These are phyloP conservation scores for Drechslerella stenobrocha DNA, from an alignment of 2,329 filamentous ascomycete species.

Conservation along the genomic window DNA sequence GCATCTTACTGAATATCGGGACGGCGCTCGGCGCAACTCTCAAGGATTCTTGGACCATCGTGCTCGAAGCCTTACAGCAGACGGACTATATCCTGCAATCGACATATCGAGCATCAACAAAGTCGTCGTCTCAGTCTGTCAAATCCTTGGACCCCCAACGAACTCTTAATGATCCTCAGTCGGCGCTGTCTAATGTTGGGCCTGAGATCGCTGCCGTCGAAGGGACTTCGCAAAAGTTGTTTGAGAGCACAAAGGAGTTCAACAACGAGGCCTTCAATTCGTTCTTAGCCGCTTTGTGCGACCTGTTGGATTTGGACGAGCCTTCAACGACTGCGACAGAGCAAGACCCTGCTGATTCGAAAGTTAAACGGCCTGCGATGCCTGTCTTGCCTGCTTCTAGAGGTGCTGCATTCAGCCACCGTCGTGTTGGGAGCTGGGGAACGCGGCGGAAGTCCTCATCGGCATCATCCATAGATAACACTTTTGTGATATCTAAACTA, in stretches of 20 bases:
- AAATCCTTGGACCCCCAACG: conserved; percentile 48
- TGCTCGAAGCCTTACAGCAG: conserved; percentile 88
- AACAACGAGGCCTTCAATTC: conserved; percentile 78
- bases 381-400: conserved; percentile 56
- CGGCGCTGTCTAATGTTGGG: conserved; percentile 68
- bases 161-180: conserved; percentile 53
- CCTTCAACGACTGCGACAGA: conserved; percentile 26
- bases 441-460: conserved; percentile 41
- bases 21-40: conserved; percentile 91
- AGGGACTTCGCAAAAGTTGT: conserved; percentile 77
- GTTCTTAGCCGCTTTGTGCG: conserved; percentile 74
- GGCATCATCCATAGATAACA: conserved; percentile 58
- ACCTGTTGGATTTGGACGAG: conserved; percentile 63
- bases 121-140: conserved; percentile 47
- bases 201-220: conserved; percentile 86
- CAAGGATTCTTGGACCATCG: conserved; percentile 81
- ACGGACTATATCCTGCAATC: conserved; percentile 82
- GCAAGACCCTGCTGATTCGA: conserved; percentile 43
- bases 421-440: conserved; percentile 23
- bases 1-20: conserved; percentile 89
- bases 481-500: conserved; percentile 72
- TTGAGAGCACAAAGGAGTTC: conserved; percentile 91
- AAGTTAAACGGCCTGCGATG: conserved; percentile 53
- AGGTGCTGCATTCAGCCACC: conserved; percentile 59
- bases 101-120: conserved; percentile 51